These are phyloP conservation scores for Vaccinium myrtillus DNA, from an alignment of 148 eudicot genomes.

Conservation along the genomic window DNA sequence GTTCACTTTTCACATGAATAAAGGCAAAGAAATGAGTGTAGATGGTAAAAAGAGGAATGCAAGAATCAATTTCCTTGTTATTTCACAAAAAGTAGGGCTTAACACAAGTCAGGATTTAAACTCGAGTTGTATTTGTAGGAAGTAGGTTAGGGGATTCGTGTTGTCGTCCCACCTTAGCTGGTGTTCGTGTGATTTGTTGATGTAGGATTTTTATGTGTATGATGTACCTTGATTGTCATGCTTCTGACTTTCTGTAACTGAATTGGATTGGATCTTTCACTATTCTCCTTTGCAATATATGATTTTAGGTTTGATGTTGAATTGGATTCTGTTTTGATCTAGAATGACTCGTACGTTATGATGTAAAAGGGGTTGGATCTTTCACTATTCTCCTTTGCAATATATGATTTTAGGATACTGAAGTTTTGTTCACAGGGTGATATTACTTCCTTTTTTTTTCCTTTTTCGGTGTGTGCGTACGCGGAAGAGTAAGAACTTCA, in stretches of 20 bases:
- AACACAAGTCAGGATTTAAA: background rate
- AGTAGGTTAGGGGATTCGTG: constrained; percentile 20
- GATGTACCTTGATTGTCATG: constrained; percentile 16
- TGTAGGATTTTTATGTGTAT: constrained; percentile 14
- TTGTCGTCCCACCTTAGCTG: background rate
- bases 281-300: no score
- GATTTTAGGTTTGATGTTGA: background rate
- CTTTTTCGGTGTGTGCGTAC: no score
- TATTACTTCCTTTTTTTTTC: no score
- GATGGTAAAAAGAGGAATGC: background rate
- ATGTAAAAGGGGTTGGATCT: background rate
- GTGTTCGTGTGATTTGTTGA: constrained; percentile 16
- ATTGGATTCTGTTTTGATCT: background rate
- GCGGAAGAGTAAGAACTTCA: no score
- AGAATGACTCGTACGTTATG: background rate
- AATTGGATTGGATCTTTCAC: no score
- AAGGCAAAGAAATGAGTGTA: background rate
- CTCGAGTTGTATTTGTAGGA: constrained; percentile 14
- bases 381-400: background rate
- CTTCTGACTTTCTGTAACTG: constrained; percentile 13
- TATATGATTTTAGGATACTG: background rate
- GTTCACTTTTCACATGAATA: background rate
- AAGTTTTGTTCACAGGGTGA: background rate
- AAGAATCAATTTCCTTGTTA: background rate
- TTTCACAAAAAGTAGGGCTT: constrained; percentile 9